These are phyloP conservation scores for Psilocybe azurescens DNA, from an alignment of 768 basidiomycete genomes.

Conservation along the genomic window DNA sequence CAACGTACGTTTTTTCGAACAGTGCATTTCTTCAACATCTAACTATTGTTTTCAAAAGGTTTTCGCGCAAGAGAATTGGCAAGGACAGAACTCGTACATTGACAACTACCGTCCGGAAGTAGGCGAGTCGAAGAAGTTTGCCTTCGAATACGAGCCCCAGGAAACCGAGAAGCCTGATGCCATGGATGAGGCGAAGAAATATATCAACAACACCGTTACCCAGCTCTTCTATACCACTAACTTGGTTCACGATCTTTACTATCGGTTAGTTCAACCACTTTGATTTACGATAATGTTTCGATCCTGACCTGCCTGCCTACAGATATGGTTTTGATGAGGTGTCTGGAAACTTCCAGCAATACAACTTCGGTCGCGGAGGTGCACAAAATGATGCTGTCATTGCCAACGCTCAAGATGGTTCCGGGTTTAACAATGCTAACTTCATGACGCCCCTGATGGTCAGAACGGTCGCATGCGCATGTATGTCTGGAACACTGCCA, in stretches of 20 bases:
- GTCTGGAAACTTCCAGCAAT: constrained; percentile 96
- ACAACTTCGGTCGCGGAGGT: constrained; percentile 95
- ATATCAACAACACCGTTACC: constrained; percentile 86
- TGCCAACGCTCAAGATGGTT: constrained; percentile 94
- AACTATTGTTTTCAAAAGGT: constrained; percentile 45
- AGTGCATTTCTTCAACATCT: not conserved
- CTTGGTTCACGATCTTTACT: constrained; percentile 82
- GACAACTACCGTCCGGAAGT: constrained; percentile 83
- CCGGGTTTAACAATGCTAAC: constrained; percentile 92
- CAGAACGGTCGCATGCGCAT: constrained; percentile 93
- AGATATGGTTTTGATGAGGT: constrained; percentile 93
- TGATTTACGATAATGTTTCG: not conserved
- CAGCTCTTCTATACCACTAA: constrained; percentile 91
- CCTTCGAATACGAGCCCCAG: constrained; percentile 79
- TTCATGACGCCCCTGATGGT: constrained; percentile 89
- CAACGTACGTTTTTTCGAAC: constrained; percentile 53
- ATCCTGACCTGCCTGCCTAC: constrained; percentile 18
- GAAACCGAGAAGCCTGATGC: constrained; percentile 59
- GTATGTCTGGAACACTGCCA: constrained; percentile 94
- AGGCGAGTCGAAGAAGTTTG: constrained; percentile 59
- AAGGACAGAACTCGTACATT: constrained; percentile 68
- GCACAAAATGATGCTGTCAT: constrained; percentile 89
- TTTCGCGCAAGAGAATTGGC: constrained; percentile 95
- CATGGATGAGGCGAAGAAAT: constrained; percentile 73
- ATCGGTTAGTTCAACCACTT: constrained; percentile 48